Evolutionary conservation across 2,329 filamentous ascomycete genomes (phyloP).

Genomic region (Biscogniauxia sp.): DNA sequence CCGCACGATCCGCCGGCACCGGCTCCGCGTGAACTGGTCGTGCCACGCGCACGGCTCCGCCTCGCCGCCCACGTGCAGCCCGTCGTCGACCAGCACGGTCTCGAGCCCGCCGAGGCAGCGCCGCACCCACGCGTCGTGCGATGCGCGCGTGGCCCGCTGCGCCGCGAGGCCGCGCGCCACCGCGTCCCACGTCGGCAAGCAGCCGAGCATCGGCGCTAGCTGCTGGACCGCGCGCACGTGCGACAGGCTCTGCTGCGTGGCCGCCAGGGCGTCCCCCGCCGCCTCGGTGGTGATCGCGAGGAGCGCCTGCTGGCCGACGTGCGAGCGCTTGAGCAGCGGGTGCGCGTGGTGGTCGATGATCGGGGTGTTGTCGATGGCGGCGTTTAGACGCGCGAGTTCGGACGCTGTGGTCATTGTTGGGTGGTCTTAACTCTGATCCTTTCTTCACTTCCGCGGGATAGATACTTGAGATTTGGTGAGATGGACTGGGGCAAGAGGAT

Average conservation of each 20-base stretch:
- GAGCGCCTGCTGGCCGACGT: constrained; percentile 46
- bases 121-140: constrained; percentile 56
- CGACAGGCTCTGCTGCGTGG: constrained; percentile 61
- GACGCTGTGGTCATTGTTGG: not conserved
- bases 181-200: constrained; percentile 59
- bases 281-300: constrained; percentile 71
- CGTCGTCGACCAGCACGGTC: constrained; percentile 75
- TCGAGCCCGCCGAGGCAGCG: constrained; percentile 71
- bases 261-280: constrained; percentile 62
- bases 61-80: constrained; percentile 55
- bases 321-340: constrained; percentile 57
- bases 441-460: not conserved
- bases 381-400: constrained; percentile 15
- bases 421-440: not conserved
- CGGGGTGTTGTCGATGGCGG: constrained; percentile 52
- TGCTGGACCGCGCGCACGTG: constrained; percentile 70
- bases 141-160: constrained; percentile 34
- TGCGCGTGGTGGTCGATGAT: constrained; percentile 75
- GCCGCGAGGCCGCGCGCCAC: constrained; percentile 45
- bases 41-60: constrained; percentile 64
- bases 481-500: no score
- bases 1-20: constrained; percentile 71
- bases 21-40: constrained; percentile 60
- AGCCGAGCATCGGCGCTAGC: constrained; percentile 63
- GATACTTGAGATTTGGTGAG: no score